phyloP scores from a whole-genome alignment of 306 rosid species.

The Medicago lupulina region DNA sequence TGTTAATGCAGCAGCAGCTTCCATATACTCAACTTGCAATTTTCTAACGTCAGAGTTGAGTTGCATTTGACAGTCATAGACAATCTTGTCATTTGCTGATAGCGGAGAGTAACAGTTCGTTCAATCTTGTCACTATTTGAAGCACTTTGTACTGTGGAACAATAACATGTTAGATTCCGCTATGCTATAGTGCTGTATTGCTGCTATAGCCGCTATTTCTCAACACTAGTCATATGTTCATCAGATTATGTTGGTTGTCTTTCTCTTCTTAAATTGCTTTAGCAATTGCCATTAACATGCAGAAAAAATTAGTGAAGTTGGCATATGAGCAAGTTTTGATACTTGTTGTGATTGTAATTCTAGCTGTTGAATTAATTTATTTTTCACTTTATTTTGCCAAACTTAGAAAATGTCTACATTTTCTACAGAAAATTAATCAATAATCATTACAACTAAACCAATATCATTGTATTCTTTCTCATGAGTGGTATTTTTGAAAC shows the following conservation, averaged over 20 bases:
- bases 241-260: constrained; percentile 30
- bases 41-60: constrained; percentile 65
- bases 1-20: constrained; percentile 94
- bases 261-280: not conserved
- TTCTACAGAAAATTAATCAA: not conserved
- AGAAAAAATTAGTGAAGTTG: constrained; percentile 37
- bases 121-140: not conserved
- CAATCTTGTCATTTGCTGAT: not conserved
- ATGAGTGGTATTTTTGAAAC: not conserved
- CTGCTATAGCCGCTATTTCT: not conserved
- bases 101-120: not conserved
- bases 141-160: not conserved
- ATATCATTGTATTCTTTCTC: not conserved
- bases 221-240: constrained; percentile 3
- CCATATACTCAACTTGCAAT: constrained; percentile 93
- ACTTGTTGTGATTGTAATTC: constrained; percentile 49
- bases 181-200: not conserved
- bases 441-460: not conserved
- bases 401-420: not conserved
- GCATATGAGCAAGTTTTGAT: constrained; percentile 17
- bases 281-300: constrained; percentile 34
- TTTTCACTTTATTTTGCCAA: not conserved
- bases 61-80: constrained; percentile 46
- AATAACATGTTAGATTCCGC: not conserved
- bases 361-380: constrained; percentile 25